These are phyloP conservation scores for Volvox carteri DNA, from an alignment of 163 green algal genomes.

Conservation along the genomic window DNA sequence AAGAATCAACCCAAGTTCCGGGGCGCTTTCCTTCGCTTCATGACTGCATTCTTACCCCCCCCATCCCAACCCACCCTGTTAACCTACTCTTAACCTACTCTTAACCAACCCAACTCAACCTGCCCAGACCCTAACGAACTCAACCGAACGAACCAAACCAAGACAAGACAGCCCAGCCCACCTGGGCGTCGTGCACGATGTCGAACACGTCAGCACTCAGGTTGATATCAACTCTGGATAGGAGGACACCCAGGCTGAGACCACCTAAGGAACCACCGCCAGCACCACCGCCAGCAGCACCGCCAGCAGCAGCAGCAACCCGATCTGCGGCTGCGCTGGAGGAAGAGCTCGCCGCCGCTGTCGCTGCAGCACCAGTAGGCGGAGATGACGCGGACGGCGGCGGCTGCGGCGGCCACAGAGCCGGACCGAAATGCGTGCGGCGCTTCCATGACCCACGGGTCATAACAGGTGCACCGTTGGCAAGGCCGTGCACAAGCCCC, in stretches of 20 bases:
- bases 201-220: constrained; percentile 63
- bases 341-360: background rate
- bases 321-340: background rate
- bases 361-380: background rate
- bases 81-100: too few relatives aligned
- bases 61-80: too few relatives aligned
- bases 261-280: background rate
- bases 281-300: background rate
- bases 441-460: constrained; percentile 50
- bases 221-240: constrained; percentile 59
- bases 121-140: too few relatives aligned
- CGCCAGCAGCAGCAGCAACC: background rate
- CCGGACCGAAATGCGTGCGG: constrained; percentile 41
- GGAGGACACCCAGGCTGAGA: constrained; percentile 37
- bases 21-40: too few relatives aligned
- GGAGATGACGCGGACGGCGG: background rate
- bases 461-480: constrained; percentile 23
- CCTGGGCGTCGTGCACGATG: constrained; percentile 68
- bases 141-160: too few relatives aligned
- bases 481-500: constrained; percentile 54
- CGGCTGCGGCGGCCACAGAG: background rate
- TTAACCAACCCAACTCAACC: too few relatives aligned
- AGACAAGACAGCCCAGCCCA: background rate
- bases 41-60: too few relatives aligned
- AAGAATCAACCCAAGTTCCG: too few relatives aligned